A percentile compares a stretch with the other conserved stretches of the same genome.
These are phyloP conservation scores for Aureobasidium sp. DNA, from an alignment of 2,329 filamentous ascomycete species.

Conservation along the genomic window DNA sequence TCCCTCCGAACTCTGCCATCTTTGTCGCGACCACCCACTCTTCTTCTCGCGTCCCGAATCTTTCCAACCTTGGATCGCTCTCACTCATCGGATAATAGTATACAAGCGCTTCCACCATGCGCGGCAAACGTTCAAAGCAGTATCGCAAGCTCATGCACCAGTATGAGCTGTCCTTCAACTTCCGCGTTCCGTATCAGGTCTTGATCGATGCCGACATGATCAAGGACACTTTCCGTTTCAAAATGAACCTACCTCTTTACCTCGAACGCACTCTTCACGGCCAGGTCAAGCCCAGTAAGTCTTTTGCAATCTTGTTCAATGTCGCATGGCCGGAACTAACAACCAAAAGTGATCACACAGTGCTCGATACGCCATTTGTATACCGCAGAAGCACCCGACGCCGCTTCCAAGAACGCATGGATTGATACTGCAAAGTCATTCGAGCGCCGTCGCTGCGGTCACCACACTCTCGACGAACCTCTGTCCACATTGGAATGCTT, in stretches of 20 bases:
- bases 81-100: neutral
- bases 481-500: slow-evolving; percentile 65
- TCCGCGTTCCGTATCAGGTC: slow-evolving; percentile 91
- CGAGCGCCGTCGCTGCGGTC: slow-evolving; percentile 71
- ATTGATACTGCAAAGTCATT: slow-evolving; percentile 69
- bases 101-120: slow-evolving; percentile 44
- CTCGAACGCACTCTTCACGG: slow-evolving; percentile 80
- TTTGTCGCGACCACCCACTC: neutral
- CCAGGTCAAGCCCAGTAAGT: slow-evolving; percentile 70
- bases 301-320: neutral
- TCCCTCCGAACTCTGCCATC: neutral
- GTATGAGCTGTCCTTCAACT: slow-evolving; percentile 79
- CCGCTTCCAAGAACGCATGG: slow-evolving; percentile 42
- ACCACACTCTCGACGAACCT: slow-evolving; percentile 67
- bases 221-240: slow-evolving; percentile 70
- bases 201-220: slow-evolving; percentile 83
- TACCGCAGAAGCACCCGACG: slow-evolving; percentile 28
- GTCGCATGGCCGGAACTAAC: neutral
- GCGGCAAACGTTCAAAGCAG: slow-evolving; percentile 62
- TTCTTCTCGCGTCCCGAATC: neutral
- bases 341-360: slow-evolving; percentile 62
- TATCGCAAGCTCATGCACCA: slow-evolving; percentile 92
- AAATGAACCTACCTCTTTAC: slow-evolving; percentile 76
- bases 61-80: neutral
- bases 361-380: slow-evolving; percentile 77